Evolutionary conservation across 495 filamentous ascomycete species (phyloP), one percentile per base, ranked within the genome.

Genomic region (Aspergillus indologenus): DNA sequence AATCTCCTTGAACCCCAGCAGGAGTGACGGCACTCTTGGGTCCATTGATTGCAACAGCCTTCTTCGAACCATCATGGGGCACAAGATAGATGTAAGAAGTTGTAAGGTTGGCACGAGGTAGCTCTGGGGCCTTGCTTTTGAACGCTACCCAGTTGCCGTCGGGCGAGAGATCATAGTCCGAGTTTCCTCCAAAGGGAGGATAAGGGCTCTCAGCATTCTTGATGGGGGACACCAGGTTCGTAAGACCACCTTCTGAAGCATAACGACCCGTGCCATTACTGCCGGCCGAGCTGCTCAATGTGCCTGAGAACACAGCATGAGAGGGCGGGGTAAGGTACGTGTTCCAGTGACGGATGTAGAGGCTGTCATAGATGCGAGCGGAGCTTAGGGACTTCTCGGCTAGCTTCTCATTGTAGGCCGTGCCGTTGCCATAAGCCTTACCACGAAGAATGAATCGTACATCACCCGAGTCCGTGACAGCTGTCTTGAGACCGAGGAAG

Each of bases 311-410:
- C 21, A 82, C 71, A 12, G 78, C 72, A 54, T 80, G 76, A 49
- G 76, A 73, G 22, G 70, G 54, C 3, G 76, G 71, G 1, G 83
- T 82, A 18, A 86, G 75, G 66, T 86, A 92, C 20, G 69, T 69
- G 61, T 92, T 88, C 90, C 90, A 93, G 65, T 93, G 89, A 19
- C 90, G 82, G 40, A 87, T 83, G 66, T 90, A 92, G 46, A 90
- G 79, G 56, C 79, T 81, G 51, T 83, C 81, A 64, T 91, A 92
- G 34, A 90, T 79, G 53, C 81, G 82, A 6, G 81, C 90, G 14
- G 81, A 79, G 14, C 86, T 85, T 5, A 73, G 65, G 7, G 82
- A 78, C 46, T 81, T 83, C 55, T 76, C 68, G 19, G 80, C 86
- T 0, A 78, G 73, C 54, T 85, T 75, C 12, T 77, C 71, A 59